Percentiles rank a stretch among this genome's conserved stretches.
Evolutionary conservation across 2,329 filamentous ascomycete genomes (phyloP).

Genomic region (Ophiostoma novo-ulmi): DNA sequence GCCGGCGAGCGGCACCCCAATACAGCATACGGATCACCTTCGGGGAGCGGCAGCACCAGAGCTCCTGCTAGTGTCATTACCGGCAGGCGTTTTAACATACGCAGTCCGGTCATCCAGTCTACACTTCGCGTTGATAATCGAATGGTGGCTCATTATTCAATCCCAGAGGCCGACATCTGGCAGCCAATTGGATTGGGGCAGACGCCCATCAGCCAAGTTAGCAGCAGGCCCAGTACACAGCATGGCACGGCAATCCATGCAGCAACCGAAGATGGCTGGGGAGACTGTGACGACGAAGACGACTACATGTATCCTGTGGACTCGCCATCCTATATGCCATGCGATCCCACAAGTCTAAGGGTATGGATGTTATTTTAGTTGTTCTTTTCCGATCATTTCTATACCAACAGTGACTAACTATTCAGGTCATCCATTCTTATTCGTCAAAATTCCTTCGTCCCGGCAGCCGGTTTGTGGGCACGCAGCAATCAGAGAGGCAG

Average conservation of each 20-base stretch:
- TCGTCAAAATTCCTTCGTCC: conserved; percentile 81
- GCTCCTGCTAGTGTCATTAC: background rate
- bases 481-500: conserved; percentile 87
- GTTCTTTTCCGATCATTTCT: background rate
- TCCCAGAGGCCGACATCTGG: conserved; percentile 24
- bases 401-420: background rate
- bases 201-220: background rate
- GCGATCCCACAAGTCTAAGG: conserved; percentile 51
- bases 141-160: conserved; percentile 25
- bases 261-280: conserved; percentile 32
- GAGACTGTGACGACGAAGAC: conserved; percentile 33
- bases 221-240: background rate
- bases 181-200: conserved; percentile 24
- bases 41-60: background rate
- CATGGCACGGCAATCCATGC: background rate
- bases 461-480: conserved; percentile 83
- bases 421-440: conserved; percentile 67
- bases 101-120: background rate
- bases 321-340: conserved; percentile 43
- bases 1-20: conserved; percentile 25
- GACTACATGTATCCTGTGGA: conserved; percentile 32
- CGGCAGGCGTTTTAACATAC: background rate
- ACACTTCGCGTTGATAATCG: conserved; percentile 17
- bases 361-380: conserved; percentile 38
- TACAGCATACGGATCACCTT: background rate